Percentiles rank a stretch among this genome's conserved stretches.
Conservation (phyloP, 805 yeast species). For the Saccharomycopsis sp. region DNA sequence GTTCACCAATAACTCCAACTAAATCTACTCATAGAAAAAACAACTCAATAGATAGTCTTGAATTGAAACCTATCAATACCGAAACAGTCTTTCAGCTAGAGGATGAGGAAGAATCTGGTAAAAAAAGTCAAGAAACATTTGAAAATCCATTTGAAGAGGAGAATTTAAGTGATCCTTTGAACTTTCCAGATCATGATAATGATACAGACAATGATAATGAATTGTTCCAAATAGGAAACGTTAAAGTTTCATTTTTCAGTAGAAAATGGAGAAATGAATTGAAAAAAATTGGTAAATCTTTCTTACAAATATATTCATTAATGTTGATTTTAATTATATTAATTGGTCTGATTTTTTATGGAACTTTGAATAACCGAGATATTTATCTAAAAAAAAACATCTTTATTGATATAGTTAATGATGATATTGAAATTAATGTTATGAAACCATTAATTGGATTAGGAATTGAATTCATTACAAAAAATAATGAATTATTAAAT, state of each 20-base stretch:
- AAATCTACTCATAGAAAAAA: neutral
- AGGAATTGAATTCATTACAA: slow-evolving; percentile 8
- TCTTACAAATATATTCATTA: slow-evolving; percentile 12
- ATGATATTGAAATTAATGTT: slow-evolving; percentile 7
- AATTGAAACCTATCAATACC: neutral
- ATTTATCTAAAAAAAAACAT: slow-evolving; percentile 9
- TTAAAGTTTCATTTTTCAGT: slow-evolving; percentile 13
- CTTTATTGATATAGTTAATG: slow-evolving; percentile 10
- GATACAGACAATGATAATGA: neutral
- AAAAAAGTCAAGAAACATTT: neutral
- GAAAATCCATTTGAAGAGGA: neutral
- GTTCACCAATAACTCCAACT: no score
- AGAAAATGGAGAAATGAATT: slow-evolving; percentile 8
- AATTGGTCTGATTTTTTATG: slow-evolving; percentile 16
- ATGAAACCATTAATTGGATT: slow-evolving; percentile 12
- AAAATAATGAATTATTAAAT: slow-evolving; percentile 9
- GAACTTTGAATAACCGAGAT: slow-evolving; percentile 8
- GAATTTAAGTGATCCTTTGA: no score
- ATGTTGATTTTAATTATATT: slow-evolving; percentile 13
- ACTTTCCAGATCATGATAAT: neutral
- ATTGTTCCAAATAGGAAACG: slow-evolving; percentile 1
- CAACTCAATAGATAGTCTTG: no score
- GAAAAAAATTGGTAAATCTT: slow-evolving; percentile 10
- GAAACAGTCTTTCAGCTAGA: neutral
- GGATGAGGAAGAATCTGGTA: neutral